phyloP scores from a whole-genome alignment of 83 land plant species.

The Thuja plicata region DNA sequence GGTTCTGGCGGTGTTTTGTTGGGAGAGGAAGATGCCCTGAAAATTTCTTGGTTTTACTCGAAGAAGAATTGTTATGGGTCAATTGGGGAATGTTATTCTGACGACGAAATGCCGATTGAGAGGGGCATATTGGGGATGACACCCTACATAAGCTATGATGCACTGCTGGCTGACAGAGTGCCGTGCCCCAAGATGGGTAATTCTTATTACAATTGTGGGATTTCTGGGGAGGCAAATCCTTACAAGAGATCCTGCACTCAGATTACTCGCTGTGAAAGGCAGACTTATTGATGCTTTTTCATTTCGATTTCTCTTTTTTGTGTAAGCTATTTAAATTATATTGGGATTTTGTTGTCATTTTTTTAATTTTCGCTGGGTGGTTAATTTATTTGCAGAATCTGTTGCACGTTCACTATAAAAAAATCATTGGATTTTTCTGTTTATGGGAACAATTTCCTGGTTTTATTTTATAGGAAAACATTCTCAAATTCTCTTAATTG shows the following conservation, averaged over 20 bases:
- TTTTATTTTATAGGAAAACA: too few species aligned
- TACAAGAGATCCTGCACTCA: slow-evolving; percentile 38
- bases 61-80: slow-evolving; percentile 16
- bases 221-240: slow-evolving; percentile 44
- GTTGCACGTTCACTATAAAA: too few species aligned
- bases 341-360: not conserved
- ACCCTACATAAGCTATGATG: slow-evolving; percentile 42
- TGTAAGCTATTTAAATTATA: not conserved
- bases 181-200: slow-evolving; percentile 40
- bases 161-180: slow-evolving; percentile 34
- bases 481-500: too few species aligned
- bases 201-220: slow-evolving; percentile 50
- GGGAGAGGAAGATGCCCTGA: not conserved
- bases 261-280: slow-evolving; percentile 36
- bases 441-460: too few species aligned
- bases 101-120: slow-evolving; percentile 27
- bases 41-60: not conserved
- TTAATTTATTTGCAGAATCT: too few species aligned
- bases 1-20: not conserved
- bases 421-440: too few species aligned
- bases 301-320: not conserved
- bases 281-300: not conserved
- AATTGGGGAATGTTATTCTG: slow-evolving; percentile 31
- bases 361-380: too few species aligned
- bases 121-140: slow-evolving; percentile 29